Evolutionary conservation across 768 basidiomycete genomes (phyloP).

Genomic region (Suillus bovinus): DNA sequence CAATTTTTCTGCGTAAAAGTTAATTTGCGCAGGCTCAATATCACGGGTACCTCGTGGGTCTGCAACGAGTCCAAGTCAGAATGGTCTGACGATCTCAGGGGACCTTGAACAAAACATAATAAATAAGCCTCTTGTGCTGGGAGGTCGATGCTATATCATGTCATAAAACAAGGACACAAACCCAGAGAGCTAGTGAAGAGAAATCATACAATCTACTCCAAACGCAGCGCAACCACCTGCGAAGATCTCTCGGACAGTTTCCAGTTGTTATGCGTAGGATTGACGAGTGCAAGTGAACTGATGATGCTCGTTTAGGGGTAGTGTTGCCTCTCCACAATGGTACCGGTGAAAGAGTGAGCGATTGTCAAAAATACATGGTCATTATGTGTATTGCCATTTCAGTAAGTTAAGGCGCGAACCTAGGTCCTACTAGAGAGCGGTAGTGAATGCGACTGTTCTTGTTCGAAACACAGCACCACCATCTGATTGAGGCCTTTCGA

Average conservation of each 20-base stretch:
- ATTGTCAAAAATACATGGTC: background rate
- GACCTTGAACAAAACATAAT: background rate
- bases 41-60: background rate
- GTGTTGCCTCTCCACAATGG: background rate
- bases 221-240: background rate
- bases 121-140: background rate
- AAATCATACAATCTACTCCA: background rate
- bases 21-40: too few species aligned
- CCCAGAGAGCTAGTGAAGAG: background rate
- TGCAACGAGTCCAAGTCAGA: background rate
- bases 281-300: background rate
- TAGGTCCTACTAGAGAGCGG: background rate
- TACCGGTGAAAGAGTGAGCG: background rate
- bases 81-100: background rate
- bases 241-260: too few species aligned
- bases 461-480: background rate
- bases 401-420: background rate
- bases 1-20: background rate
- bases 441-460: background rate
- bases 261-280: too few species aligned
- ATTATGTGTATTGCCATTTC: background rate
- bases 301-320: background rate
- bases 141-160: background rate
- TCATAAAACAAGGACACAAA: background rate
- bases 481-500: background rate